Evolutionary conservation across 108 stramenopile genomes (phyloP).

Genomic region (Fistulifera solaris): DNA sequence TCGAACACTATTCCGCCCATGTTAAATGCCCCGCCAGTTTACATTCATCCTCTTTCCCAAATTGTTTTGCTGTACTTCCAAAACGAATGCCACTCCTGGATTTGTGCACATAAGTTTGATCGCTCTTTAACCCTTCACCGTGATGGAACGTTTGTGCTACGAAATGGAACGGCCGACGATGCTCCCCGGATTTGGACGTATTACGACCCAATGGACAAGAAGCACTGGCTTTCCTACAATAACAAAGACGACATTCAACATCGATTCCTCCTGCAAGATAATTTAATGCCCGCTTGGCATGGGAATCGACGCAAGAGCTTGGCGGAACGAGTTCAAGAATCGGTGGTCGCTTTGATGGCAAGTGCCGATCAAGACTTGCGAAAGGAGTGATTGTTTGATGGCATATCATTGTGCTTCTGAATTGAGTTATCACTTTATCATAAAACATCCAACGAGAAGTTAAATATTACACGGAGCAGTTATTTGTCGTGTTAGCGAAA

Average conservation of each 20-base stretch:
- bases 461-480: no score
- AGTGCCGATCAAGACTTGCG: no score
- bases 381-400: no score
- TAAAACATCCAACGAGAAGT: no score
- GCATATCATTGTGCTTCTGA: no score
- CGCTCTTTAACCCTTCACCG: slow-evolving; percentile 37
- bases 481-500: no score
- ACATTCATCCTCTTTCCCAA: slow-evolving; percentile 75
- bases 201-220: slow-evolving; percentile 63
- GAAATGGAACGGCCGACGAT: not conserved
- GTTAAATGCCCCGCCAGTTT: slow-evolving; percentile 9
- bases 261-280: slow-evolving; percentile 71
- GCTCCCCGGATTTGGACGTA: slow-evolving; percentile 43
- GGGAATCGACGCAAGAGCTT: slow-evolving; percentile 24
- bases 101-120: slow-evolving; percentile 39
- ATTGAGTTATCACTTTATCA: no score
- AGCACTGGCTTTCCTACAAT: slow-evolving; percentile 50
- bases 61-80: slow-evolving; percentile 72
- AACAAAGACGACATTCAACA: slow-evolving; percentile 22
- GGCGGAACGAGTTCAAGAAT: slow-evolving; percentile 47
- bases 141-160: slow-evolving; percentile 62
- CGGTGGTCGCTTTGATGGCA: slow-evolving; percentile 59
- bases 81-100: slow-evolving; percentile 36
- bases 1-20: no score
- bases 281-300: slow-evolving; percentile 60